phyloP scores from a whole-genome alignment of 805 yeast species.

The Ogataea methylovora region DNA sequence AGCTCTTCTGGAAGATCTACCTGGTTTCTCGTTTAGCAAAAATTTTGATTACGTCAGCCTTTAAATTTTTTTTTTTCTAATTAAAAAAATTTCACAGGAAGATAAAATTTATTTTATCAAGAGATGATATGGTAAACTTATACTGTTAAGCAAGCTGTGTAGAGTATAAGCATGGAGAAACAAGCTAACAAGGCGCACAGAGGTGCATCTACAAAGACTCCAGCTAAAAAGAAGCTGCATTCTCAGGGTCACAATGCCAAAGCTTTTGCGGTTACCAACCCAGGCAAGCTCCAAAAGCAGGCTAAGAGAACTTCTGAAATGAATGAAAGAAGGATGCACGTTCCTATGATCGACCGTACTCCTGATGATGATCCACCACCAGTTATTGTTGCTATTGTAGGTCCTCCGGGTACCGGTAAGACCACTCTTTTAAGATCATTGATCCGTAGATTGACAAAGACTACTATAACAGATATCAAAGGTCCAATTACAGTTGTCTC shows the following conservation, averaged over 20 bases:
- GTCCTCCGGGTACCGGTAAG: constrained; percentile 99
- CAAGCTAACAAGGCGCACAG: constrained; percentile 72
- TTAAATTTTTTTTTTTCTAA: too few relatives aligned
- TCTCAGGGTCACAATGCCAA: constrained; percentile 80
- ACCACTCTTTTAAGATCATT: constrained; percentile 86
- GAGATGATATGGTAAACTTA: too few relatives aligned
- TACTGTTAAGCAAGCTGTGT: too few relatives aligned
- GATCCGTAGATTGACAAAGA: constrained; percentile 81
- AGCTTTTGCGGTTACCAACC: constrained; percentile 78
- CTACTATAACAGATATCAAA: constrained; percentile 74
- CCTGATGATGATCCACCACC: constrained; percentile 99
- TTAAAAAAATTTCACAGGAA: too few relatives aligned
- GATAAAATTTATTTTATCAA: too few relatives aligned
- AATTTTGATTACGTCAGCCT: too few relatives aligned
- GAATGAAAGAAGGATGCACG: constrained; percentile 80
- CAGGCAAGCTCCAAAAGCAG: constrained; percentile 77
- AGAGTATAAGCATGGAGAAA: too few relatives aligned
- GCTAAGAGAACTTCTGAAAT: constrained; percentile 81
- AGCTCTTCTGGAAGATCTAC: too few relatives aligned
- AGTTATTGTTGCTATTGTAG: constrained; percentile 90
- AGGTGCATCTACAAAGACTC: constrained; percentile 38
- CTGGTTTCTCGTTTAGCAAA: too few relatives aligned
- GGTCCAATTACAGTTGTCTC: constrained; percentile 97
- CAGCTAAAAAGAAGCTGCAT: constrained; percentile 83
- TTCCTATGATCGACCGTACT: constrained; percentile 95